Base-by-base conservation (phyloP, 306 rosid genomes). In the Lablab purpureus region DNA sequence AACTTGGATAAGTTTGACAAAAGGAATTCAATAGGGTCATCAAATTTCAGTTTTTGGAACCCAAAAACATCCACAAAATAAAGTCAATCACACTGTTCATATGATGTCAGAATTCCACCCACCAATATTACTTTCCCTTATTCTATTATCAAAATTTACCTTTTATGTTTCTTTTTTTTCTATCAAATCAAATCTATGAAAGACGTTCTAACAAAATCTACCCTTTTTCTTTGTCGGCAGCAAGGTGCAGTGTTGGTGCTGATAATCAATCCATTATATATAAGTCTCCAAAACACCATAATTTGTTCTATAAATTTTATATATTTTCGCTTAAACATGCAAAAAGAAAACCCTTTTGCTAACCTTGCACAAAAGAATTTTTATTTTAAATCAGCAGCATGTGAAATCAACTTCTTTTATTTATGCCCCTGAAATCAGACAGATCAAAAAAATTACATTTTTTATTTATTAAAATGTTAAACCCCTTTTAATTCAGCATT, bases 21-120 rank as follows among this genome's bases (percentile, higher is more conserved):
- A 32, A 41, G 43, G 49, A 84, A 59, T 84, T 79, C 55, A 79
- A 69, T 75, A 21, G 36, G 28, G 54, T 66, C 72, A 65, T 76
- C 74, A 66, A 67, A 72, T 32, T 18, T 47, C 28, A 15, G 67
- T 75, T 79, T 43, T 43, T 62, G 17, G 46, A 55, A 51, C 10
- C 45, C 79, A 74, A 86, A 77, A 72, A 15, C 52, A 37, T 55
- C 51, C 17, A 49, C 0, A 50, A n/a, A n/a, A 7, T 68, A 55
- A 72, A 73, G 84, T 84, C 89, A 81, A 79, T 65, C 30, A 34
- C 23, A 76, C 62, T 34, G 60, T 81, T 70, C 27, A 51, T 41
- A n/a, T 28, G 63, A 71, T 72, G 58, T 68, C 76, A 65, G 69
- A 50, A 27, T 50, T 47, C 67, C 73, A 76, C 45, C 84, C 8